A percentile compares a stretch with the other conserved stretches of the same genome.
phyloP scores from a whole-genome alignment of 2,329 filamentous ascomycete species.

The Pseudovirgaria hyperparasitica region DNA sequence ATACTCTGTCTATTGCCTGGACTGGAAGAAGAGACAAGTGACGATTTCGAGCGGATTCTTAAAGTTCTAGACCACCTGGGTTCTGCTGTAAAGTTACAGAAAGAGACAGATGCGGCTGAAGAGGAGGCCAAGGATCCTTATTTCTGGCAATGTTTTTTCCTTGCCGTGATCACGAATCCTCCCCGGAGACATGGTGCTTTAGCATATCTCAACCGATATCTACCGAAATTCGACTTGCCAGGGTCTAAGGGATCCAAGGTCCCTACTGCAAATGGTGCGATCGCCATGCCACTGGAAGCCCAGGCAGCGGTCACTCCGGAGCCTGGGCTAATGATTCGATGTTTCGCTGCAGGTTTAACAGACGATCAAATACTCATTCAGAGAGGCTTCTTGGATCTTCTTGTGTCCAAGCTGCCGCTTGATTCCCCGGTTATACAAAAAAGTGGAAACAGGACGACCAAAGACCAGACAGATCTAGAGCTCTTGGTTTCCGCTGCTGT shows the following conservation, averaged over 20 bases:
- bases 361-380: slow-evolving; percentile 89
- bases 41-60: slow-evolving; percentile 87
- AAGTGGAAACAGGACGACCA: slow-evolving; percentile 55
- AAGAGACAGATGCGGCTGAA: slow-evolving; percentile 37
- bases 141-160: slow-evolving; percentile 97
- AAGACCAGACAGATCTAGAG: slow-evolving; percentile 67
- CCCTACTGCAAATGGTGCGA: slow-evolving; percentile 7
- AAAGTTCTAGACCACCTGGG: slow-evolving; percentile 69
- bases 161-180: slow-evolving; percentile 82
- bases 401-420: slow-evolving; percentile 81
- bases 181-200: slow-evolving; percentile 75
- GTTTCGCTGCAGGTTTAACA: slow-evolving; percentile 77
- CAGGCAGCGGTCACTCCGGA: slow-evolving; percentile 75
- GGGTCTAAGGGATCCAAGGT: slow-evolving; percentile 7
- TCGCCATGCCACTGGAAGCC: slow-evolving; percentile 30
- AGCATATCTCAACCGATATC: slow-evolving; percentile 66
- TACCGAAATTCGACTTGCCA: slow-evolving; percentile 54
- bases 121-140: slow-evolving; percentile 35
- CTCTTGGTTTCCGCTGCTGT: slow-evolving; percentile 69
- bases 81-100: slow-evolving; percentile 49
- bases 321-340: slow-evolving; percentile 77
- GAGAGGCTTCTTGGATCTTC: slow-evolving; percentile 80
- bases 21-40: slow-evolving; percentile 88
- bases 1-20: slow-evolving; percentile 83
- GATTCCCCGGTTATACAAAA: slow-evolving; percentile 70